Evolutionary conservation across 805 yeast genomes (phyloP).

Genomic region (Candida saitoana): DNA sequence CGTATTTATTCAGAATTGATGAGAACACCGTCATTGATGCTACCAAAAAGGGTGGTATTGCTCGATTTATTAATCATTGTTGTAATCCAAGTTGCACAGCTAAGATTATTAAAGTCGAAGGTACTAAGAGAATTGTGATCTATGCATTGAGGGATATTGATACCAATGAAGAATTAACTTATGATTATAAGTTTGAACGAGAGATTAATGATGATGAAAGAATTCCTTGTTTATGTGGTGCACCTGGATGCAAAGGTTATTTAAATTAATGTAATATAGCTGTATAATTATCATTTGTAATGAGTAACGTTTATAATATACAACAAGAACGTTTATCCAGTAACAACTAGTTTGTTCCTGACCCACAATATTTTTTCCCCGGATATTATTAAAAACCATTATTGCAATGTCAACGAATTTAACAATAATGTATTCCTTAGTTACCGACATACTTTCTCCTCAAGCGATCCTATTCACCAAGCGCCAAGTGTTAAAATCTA

Average conservation of each 20-base stretch:
- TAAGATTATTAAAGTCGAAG: conserved; percentile 91
- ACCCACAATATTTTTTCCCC: no score
- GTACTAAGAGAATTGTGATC: conserved; percentile 88
- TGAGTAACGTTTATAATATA: neutral
- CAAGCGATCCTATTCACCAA: neutral
- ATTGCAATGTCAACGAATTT: no score
- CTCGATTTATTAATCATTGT: conserved; percentile 94
- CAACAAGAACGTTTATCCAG: no score
- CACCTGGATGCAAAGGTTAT: conserved; percentile 89
- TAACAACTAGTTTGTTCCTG: no score
- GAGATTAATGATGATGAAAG: conserved; percentile 86
- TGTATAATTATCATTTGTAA: neutral
- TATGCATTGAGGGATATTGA: conserved; percentile 86
- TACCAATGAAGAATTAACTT: conserved; percentile 88
- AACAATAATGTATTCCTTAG: no score
- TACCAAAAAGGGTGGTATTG: conserved; percentile 94
- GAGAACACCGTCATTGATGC: conserved; percentile 96
- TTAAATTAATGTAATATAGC: conserved; percentile 47
- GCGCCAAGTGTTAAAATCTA: neutral
- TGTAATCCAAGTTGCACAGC: conserved; percentile 98
- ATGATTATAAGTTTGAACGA: conserved; percentile 92
- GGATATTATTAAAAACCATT: no score
- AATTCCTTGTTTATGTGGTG: conserved; percentile 91
- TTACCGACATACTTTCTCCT: no score
- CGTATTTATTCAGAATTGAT: conserved; percentile 87